Evolutionary conservation across 1,284 basidiomycete species (phyloP), one percentile per base, ranked within the genome.

Genomic region (Rhodofomes roseus): DNA sequence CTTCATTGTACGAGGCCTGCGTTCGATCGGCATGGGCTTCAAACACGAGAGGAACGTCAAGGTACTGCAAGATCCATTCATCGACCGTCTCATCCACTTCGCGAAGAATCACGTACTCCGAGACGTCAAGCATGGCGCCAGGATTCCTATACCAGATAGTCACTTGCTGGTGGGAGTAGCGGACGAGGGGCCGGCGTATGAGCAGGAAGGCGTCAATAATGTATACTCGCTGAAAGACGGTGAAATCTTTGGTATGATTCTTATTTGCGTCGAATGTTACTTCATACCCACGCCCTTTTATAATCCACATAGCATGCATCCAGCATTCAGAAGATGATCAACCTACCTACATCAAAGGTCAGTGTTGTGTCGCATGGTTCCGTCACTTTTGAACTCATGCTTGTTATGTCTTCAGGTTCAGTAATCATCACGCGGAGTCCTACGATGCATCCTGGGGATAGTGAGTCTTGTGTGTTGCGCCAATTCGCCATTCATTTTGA

Each of bases 141-240:
- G 89, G 23, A 89, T 93, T 39, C 81, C 79, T 2, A 81, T 93
- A n/a, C 83, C 83, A 0, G 74, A 85, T 1, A 85, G 85, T 59
- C 83, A 83, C 62, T 76, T 85, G 22, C 77, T 92, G 3, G 87
- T 92, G 20, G 91, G 91, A 2, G 79, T 92, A n/a, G 87, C 88
- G 6, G 90, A 92, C 67, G 90, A 92, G 73, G 88, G 88, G 1
- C 80, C 83, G 2, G 79, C 82, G 0, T 88, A 91, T 63, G 73
- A 74, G 57, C 66, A 67, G 12, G 74, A 72, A 12, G 85, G 83
- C 0, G 66, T 73, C 46, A 68, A 80, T 48, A 78, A 86, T 60
- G 81, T 89, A 1, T 87, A 76, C 64, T 74, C 65, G n/a, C 68
- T 90, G 20, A 69, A 71, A 4, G 77, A 80, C 60, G 81, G 79